Percentiles rank a stretch among this genome's conserved stretches.
Conservation (phyloP, 2,329 filamentous ascomycete genomes). For the Whalleya microplaca region DNA sequence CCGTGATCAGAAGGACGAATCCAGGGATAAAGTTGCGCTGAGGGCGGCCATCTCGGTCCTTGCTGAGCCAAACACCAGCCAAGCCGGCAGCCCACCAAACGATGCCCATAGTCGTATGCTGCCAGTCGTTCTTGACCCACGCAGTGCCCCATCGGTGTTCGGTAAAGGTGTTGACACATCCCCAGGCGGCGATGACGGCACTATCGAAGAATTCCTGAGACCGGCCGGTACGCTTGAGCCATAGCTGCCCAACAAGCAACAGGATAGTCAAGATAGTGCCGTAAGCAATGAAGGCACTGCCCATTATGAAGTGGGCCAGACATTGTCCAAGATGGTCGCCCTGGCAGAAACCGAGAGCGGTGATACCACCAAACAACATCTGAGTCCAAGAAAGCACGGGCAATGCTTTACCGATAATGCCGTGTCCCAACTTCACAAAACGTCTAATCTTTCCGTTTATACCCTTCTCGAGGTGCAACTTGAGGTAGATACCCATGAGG, state of each 20-base stretch:
- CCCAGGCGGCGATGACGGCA: slow-evolving; percentile 88
- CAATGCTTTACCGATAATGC: slow-evolving; percentile 83
- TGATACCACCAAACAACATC: slow-evolving; percentile 95
- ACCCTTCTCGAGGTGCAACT: slow-evolving; percentile 84
- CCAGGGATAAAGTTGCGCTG: slow-evolving; percentile 93
- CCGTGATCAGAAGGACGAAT: slow-evolving; percentile 88
- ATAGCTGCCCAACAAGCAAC: slow-evolving; percentile 84
- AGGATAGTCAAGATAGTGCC: slow-evolving; percentile 85
- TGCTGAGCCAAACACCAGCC: slow-evolving; percentile 89
- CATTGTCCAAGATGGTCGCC: slow-evolving; percentile 92
- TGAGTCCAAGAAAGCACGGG: slow-evolving; percentile 88
- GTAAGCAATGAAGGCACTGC: slow-evolving; percentile 92
- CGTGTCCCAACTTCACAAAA: slow-evolving; percentile 73
- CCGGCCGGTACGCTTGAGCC: slow-evolving; percentile 79
- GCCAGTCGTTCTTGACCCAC: slow-evolving; percentile 93
- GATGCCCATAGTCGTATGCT: slow-evolving; percentile 99
- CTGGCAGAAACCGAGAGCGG: slow-evolving; percentile 88
- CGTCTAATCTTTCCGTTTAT: slow-evolving; percentile 78
- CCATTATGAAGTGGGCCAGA: slow-evolving; percentile 98
- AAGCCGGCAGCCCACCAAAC: slow-evolving; percentile 97
- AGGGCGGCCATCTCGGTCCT: slow-evolving; percentile 78
- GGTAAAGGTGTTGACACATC: slow-evolving; percentile 96
- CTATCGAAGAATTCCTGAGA: slow-evolving; percentile 98
- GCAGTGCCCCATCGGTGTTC: slow-evolving; percentile 90
- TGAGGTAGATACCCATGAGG: slow-evolving; percentile 82